Evolutionary conservation across 202 grass and related monocot species (phyloP).

Genomic region (Panicum virgatum): DNA sequence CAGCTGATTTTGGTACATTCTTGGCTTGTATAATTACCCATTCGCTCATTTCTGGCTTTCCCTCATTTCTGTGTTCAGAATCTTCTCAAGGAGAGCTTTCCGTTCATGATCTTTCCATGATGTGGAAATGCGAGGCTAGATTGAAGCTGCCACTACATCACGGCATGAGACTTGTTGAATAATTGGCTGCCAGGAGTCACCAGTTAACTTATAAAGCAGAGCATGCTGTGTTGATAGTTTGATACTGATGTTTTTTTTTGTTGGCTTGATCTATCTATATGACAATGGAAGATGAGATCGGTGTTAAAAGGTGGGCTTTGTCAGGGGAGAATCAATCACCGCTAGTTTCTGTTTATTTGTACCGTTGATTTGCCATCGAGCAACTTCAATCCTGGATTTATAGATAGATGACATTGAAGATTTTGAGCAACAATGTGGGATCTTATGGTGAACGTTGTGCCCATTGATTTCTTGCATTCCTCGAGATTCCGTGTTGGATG

Average conservation of each 20-base stretch:
- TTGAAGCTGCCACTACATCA: slow-evolving; percentile 4
- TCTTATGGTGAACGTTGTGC: too few species aligned
- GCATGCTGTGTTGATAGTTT: slow-evolving; percentile 34
- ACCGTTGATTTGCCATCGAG: slow-evolving; percentile 26
- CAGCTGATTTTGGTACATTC: neutral
- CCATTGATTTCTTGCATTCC: neutral
- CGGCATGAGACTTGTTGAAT: slow-evolving; percentile 18
- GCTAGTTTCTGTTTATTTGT: slow-evolving; percentile 33
- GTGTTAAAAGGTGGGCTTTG: slow-evolving; percentile 15
- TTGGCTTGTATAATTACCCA: neutral
- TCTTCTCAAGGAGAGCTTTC: slow-evolving; percentile 28
- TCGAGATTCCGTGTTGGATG: neutral
- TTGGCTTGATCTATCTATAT: slow-evolving; percentile 36
- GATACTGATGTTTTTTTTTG: slow-evolving; percentile 50
- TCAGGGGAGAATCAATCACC: neutral
- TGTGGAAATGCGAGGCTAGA: neutral
- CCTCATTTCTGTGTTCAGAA: neutral
- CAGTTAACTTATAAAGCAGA: slow-evolving; percentile 33
- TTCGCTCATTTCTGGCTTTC: neutral
- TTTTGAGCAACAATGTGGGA: neutral
- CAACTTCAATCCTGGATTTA: slow-evolving; percentile 18
- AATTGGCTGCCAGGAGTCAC: slow-evolving; percentile 16
- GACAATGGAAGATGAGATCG: neutral
- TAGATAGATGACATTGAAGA: neutral
- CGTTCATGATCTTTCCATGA: neutral